A percentile compares a stretch with the other conserved stretches of the same genome.
These are phyloP conservation scores for Cymbopogon citratus DNA, from an alignment of 176 grass and related monocot genomes.

Conservation along the genomic window DNA sequence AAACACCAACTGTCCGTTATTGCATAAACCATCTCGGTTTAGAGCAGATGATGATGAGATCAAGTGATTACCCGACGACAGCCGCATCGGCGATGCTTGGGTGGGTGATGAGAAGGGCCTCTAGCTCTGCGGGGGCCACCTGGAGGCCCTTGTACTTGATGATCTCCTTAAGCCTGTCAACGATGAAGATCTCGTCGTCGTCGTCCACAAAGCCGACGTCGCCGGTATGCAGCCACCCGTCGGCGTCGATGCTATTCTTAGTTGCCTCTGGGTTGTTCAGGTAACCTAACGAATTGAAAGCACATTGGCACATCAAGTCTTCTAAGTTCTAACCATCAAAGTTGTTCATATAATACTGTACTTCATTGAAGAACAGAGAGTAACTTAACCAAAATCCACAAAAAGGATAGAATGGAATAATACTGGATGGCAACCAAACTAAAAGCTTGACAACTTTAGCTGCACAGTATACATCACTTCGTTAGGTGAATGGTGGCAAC, in stretches of 20 bases:
- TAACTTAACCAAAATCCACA: background rate
- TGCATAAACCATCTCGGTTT: too few relatives aligned
- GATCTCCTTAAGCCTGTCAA: constrained; percentile 74
- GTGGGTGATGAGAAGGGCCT: constrained; percentile 73
- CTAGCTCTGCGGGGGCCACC: constrained; percentile 65
- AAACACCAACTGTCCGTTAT: background rate
- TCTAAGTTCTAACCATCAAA: background rate
- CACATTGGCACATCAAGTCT: background rate
- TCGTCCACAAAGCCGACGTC: constrained; percentile 70
- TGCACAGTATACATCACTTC: background rate
- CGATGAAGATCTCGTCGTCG: constrained; percentile 81
- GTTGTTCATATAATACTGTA: background rate
- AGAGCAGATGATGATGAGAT: background rate
- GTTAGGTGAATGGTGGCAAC: background rate
- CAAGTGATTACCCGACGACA: constrained; percentile 48
- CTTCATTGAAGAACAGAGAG: background rate
- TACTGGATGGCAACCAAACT: background rate
- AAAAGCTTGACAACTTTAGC: background rate
- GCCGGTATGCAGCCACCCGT: constrained; percentile 69
- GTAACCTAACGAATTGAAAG: constrained; percentile 33
- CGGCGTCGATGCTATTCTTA: constrained; percentile 50
- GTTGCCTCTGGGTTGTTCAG: constrained; percentile 65
- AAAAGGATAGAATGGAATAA: background rate
- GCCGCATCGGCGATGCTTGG: constrained; percentile 54
- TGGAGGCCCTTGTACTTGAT: constrained; percentile 86